These are phyloP conservation scores for Fusarium tanahbumbuense DNA, from an alignment of 2,329 filamentous ascomycete genomes.

Conservation along the genomic window DNA sequence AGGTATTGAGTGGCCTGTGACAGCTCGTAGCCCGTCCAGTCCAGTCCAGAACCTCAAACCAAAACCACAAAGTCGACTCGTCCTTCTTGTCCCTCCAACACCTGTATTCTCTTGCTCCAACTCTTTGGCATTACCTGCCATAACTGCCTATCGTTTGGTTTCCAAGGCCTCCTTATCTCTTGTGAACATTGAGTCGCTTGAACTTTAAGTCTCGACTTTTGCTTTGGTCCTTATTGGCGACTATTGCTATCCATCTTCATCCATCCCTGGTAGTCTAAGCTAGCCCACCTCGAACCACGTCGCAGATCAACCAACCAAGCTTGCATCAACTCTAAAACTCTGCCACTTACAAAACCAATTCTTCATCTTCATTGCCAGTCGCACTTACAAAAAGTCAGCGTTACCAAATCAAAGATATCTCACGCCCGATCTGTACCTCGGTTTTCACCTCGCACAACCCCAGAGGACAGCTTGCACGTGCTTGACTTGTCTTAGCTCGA, in stretches of 20 bases:
- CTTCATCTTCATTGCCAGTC: constrained; percentile 4
- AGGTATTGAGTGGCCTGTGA: constrained; percentile 28
- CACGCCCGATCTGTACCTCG: constrained; percentile 13
- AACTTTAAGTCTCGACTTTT: constrained; percentile 1
- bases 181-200: background rate
- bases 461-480: constrained; percentile 40
- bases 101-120: constrained; percentile 16
- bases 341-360: constrained; percentile 15
- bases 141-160: background rate
- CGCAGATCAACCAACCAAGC: constrained; percentile 21
- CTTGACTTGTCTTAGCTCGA: constrained; percentile 17
- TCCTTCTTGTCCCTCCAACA: constrained; percentile 12
- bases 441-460: constrained; percentile 16
- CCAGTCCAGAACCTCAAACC: constrained; percentile 18
- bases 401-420: background rate
- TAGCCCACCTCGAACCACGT: constrained; percentile 10
- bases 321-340: constrained; percentile 26
- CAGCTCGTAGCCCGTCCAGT: constrained; percentile 15
- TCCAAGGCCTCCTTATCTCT: background rate
- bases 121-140: background rate
- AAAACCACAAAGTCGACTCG: constrained; percentile 21
- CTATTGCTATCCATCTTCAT: constrained; percentile 7
- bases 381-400: constrained; percentile 12
- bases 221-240: background rate
- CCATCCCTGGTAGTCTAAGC: background rate